Evolutionary conservation across 169 alveolate species (phyloP), one percentile per base, ranked within the genome.

Genomic region (Pseudocohnilembus persalinus): DNA sequence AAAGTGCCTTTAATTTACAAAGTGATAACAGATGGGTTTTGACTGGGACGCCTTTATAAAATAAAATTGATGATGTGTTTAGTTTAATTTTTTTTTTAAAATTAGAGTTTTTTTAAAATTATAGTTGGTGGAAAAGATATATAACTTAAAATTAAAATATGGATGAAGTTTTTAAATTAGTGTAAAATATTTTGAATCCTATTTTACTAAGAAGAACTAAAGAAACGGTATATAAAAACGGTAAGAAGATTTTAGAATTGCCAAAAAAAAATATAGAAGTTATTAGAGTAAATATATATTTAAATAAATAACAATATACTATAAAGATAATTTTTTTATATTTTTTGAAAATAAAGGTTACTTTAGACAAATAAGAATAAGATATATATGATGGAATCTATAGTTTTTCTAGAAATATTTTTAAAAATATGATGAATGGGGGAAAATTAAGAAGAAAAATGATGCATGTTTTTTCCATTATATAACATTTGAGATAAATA

Each of bases 41-140:
- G 82, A 97, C 99, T 15, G 99, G 99, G n/a, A 99, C 99, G 6
- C 99, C 99, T 6, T 95, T 99, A 28, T 98, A 98, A 90, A 99
- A 99, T 90, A 92, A 99, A 35, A 97, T 98, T n/a, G 98, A 98
- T 63, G 99, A 99, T 89, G 93, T 99, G 82, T 98, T 94, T 96
- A 94, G 98, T 83, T 94, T 99, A 63, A 92, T 99, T 63, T 93
- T 98, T 81, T 98, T 98, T 89, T 82, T 98, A 75, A 97, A 97
- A 93, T 96, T 97, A 73, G 96, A 96, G 77, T 96, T 97, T 34
- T 96, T 96, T 87, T 98, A 98, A 26, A 96, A 95, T 90, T 95
- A 94, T 89, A 89, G 93, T 93, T 97, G 99, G 91, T 93, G 92
- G 78, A 94, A 94, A 74, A 86, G 88, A 33, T 87, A 91, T 81